These are phyloP conservation scores for Ambispora gerdemannii DNA, from an alignment of 192 early-diverging fungal genomes.

Conservation along the genomic window DNA sequence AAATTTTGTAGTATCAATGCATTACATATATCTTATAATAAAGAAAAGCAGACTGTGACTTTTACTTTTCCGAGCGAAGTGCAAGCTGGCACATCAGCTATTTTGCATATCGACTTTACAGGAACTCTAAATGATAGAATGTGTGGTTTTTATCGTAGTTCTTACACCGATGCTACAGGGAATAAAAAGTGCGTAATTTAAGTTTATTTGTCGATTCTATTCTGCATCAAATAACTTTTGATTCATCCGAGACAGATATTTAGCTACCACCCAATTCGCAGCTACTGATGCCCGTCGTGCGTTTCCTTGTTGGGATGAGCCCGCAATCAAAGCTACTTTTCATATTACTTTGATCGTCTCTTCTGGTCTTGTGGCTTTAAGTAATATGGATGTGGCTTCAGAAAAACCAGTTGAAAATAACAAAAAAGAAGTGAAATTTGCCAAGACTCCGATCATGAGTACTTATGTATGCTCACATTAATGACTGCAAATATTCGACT, in stretches of 20 bases:
- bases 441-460: slow-evolving; percentile 89
- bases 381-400: slow-evolving; percentile 85
- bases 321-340: slow-evolving; percentile 91
- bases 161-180: slow-evolving; percentile 48
- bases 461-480: slow-evolving; percentile 69
- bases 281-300: slow-evolving; percentile 85
- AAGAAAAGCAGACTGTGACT: slow-evolving; percentile 47
- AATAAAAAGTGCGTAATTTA: not conserved
- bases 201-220: not conserved
- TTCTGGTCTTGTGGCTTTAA: slow-evolving; percentile 74
- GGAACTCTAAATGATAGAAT: slow-evolving; percentile 81
- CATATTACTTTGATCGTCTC: slow-evolving; percentile 82
- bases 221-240: too few species aligned
- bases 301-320: slow-evolving; percentile 99
- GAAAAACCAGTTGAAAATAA: slow-evolving; percentile 56
- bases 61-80: slow-evolving; percentile 60
- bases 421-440: slow-evolving; percentile 82
- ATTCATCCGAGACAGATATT: slow-evolving; percentile 59
- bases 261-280: slow-evolving; percentile 96
- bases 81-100: slow-evolving; percentile 46
- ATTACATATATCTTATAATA: slow-evolving; percentile 45
- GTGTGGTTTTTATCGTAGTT: slow-evolving; percentile 91
- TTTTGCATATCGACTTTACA: slow-evolving; percentile 58
- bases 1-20: slow-evolving; percentile 41
- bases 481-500: not conserved